Evolutionary conservation across 1,139 yeast species (phyloP), one percentile per base, ranked within the genome.

Genomic region (Pichia sp.): DNA sequence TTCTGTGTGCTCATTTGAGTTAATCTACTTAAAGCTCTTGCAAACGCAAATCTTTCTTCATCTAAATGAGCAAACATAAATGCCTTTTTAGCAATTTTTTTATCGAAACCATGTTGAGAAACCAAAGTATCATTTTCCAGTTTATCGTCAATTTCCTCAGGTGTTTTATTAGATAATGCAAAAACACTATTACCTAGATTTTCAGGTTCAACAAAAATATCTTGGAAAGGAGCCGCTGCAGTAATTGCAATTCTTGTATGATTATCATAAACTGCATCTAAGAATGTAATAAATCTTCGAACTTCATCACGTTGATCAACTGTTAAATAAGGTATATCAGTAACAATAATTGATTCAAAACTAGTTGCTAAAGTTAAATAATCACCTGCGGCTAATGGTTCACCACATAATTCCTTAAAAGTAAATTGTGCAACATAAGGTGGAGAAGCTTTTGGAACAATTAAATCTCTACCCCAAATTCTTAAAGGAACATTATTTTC

Each of bases 21-120:
- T 51, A 91, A 69, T 59, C 98, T 75, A 52, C 93, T 81, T 49
- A 91, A 69, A 0, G 97, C 96, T 57, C 98, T 73, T 1, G 96
- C 95, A 69, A 89, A 91, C 14, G 98, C 98, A 68, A 91, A 91
- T 61, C 82, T 76, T 63, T 91, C 98, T 62, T 91, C 98, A 60
- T 88, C 97, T 6, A 83, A 66, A 34, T 83, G 72, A 36, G 71
- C 84, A 65, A 91, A 89, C 78, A 87, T 78, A 27, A 83, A 68
- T 1, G 93, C 84, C 58, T 80, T 78, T 51, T 80, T 74, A n/a
- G 91, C 86, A 41, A 82, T 69, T 49, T 78, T 78, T 48, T 78
- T 75, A 50, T 82, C 85, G 49, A 83, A 80, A 1, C 91, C 94
- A 58, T 82, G 86, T 47, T 78, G 74, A 11, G 70, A 70, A 23